Base-by-base conservation (phyloP, 768 basidiomycete genomes). In the Floccularia luteovirens region DNA sequence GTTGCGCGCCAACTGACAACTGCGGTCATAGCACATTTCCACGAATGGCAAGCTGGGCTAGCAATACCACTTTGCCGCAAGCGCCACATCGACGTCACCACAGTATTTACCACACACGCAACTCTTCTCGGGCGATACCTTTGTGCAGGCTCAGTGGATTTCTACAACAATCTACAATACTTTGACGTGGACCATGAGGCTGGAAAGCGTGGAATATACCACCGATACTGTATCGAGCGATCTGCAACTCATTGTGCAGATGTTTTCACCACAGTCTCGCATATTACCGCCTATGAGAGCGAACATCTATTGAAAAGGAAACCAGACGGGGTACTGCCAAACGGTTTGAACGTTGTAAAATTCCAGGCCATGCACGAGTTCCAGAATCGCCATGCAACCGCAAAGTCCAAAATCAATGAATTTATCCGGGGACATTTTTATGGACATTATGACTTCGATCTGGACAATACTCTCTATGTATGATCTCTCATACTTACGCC, bases 281-380 rank as follows among this genome's bases (percentile, higher is more conserved):
- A 98, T 59, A 98, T 99, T 62, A 99, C 96, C 19, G 96, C 94
- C 0, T 98, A 93, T 62, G 96, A 99, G 61, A 74, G 79, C 39
- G 96, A 99, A 65, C 92, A 98, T 58, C 66, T 99, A 21, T 73
- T 99, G 48, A 99, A 99, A 66, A 77, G 96, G 47, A 99, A 98
- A 63, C 96, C 84, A 21, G 94, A 99, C 51, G 96, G 96, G 19
- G 89, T 99, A 19, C 70, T 97, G 0, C 96, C 96, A 1, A 99
- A 99, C 56, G 96, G 96, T 24, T 74, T 99, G 45, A 99, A 98
- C 50, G 96, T 99, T 44, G 82, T 90, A 74, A 99, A 99, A 62
- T 99, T 98, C 66, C 88, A 91, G 51, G 94, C 96, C 8, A 97
- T 98, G 83, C 96, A 98, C 72, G 96, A 99, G 59, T 97, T 97